Evolutionary conservation across 2,329 filamentous ascomycete species (phyloP).

Genomic region (Lecanicillium sp.): DNA sequence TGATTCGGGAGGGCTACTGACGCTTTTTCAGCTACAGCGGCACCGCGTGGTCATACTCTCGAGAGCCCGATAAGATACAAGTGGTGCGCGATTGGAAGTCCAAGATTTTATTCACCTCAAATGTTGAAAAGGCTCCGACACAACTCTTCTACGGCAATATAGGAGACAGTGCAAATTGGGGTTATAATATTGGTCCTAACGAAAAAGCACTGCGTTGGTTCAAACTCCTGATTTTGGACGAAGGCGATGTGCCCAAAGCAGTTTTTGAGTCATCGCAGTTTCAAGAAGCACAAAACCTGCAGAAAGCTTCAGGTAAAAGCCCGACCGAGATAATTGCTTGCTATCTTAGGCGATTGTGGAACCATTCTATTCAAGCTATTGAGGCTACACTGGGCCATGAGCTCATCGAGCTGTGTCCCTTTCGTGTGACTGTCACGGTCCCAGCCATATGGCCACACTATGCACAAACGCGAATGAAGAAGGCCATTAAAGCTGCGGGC

Average conservation of each 20-base stretch:
- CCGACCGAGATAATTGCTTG: conserved; percentile 20
- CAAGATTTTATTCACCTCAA: conserved; percentile 11
- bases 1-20: conserved; percentile 7
- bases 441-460: conserved; percentile 39
- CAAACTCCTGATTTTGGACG: conserved; percentile 30
- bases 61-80: conserved; percentile 18
- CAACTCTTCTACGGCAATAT: conserved; percentile 14
- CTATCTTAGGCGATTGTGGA: conserved; percentile 27
- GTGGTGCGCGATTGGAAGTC: conserved; percentile 24
- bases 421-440: conserved; percentile 33
- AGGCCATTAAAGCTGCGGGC: conserved; percentile 26
- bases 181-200: conserved; percentile 19
- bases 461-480: conserved; percentile 26
- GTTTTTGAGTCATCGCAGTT: conserved; percentile 17
- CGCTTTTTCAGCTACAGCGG: conserved; percentile 26
- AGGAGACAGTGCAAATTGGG: conserved; percentile 16
- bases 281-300: conserved; percentile 1
- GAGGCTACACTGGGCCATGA: conserved; percentile 13
- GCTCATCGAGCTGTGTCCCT: conserved; percentile 14
- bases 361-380: conserved; percentile 19
- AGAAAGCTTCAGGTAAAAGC: conserved; percentile 9
- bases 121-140: conserved; percentile 24
- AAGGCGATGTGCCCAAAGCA: conserved; percentile 17
- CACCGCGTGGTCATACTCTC: conserved; percentile 28
- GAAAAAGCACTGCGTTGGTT: conserved; percentile 29